Conservation (phyloP, 345 rosid species). For the Barbarea vulgaris region DNA sequence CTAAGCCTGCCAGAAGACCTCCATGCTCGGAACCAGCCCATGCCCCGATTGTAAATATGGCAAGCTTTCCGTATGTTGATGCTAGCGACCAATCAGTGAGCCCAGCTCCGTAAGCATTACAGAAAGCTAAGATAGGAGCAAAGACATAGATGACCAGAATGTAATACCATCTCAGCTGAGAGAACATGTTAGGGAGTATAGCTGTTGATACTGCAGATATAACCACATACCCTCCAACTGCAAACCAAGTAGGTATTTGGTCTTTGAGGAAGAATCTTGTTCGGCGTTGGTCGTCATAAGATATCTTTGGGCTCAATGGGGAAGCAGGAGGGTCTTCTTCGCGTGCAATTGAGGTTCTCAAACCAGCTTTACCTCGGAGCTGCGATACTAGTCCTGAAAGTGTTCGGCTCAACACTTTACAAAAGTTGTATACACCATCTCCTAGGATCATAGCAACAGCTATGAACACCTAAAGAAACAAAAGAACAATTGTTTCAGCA, state of each 20-base stretch:
- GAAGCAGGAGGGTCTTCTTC: slow-evolving; percentile 39
- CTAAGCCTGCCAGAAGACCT: slow-evolving; percentile 81
- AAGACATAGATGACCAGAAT: slow-evolving; percentile 63
- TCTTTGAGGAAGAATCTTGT: slow-evolving; percentile 69
- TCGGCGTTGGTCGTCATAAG: slow-evolving; percentile 54
- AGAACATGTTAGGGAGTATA: slow-evolving; percentile 67
- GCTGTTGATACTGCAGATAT: slow-evolving; percentile 58
- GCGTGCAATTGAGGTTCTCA: slow-evolving; percentile 12
- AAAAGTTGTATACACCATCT: slow-evolving; percentile 74
- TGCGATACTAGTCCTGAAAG: slow-evolving; percentile 39
- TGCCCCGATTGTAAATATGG: slow-evolving; percentile 74
- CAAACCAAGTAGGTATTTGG: slow-evolving; percentile 66
- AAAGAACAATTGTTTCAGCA: not conserved
- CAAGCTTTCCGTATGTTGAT: slow-evolving; percentile 81
- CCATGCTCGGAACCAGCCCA: slow-evolving; percentile 74
- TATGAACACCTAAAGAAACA: slow-evolving; percentile 55
- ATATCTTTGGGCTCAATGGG: slow-evolving; percentile 32
- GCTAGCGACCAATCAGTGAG: slow-evolving; percentile 92
- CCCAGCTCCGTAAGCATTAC: slow-evolving; percentile 90
- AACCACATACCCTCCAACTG: slow-evolving; percentile 55
- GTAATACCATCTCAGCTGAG: slow-evolving; percentile 75
- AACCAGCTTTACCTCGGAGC: slow-evolving; percentile 13
- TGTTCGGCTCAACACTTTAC: slow-evolving; percentile 59
- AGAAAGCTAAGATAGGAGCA: slow-evolving; percentile 82
- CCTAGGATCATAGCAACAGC: slow-evolving; percentile 94